Conservation (phyloP, 768 basidiomycete genomes). For the Pholiota conissans region DNA sequence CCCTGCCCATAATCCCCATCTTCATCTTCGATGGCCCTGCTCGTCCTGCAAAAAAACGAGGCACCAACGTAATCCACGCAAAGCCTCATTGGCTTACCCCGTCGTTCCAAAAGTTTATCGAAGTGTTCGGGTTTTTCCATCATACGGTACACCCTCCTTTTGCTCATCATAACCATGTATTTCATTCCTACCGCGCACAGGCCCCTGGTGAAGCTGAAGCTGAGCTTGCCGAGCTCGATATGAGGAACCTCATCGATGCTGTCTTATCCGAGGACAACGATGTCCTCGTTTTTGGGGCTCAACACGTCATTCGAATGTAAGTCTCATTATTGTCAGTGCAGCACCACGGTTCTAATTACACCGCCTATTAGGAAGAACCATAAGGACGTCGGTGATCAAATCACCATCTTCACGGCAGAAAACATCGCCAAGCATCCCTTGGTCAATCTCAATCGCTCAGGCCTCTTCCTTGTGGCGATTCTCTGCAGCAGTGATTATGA, state of each 20-base stretch:
- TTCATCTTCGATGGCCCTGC: slow-evolving; percentile 51
- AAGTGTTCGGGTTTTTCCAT: slow-evolving; percentile 43
- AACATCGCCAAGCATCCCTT: not conserved
- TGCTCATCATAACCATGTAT: no score
- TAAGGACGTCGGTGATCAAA: slow-evolving; percentile 5
- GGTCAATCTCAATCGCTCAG: not conserved
- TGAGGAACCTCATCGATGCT: slow-evolving; percentile 42
- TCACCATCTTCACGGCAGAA: slow-evolving; percentile 1
- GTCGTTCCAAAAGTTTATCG: slow-evolving; percentile 32
- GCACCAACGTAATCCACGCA: slow-evolving; percentile 22
- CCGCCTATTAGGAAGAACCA: not conserved
- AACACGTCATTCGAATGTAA: slow-evolving; percentile 40
- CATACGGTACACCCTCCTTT: not conserved
- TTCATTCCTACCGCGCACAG: slow-evolving; percentile 10
- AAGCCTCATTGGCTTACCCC: slow-evolving; percentile 25
- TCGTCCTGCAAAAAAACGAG: slow-evolving; percentile 41
- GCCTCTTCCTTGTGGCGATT: slow-evolving; percentile 13
- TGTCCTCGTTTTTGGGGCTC: slow-evolving; percentile 46
- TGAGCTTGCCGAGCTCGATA: slow-evolving; percentile 47
- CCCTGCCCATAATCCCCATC: slow-evolving; percentile 38
- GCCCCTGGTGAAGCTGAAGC: slow-evolving; percentile 62
- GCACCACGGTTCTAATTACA: no score
- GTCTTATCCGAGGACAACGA: slow-evolving; percentile 53
- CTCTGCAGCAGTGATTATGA: slow-evolving; percentile 15
- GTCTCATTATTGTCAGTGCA: not conserved